A percentile compares a stretch with the other conserved stretches of the same genome.
Conservation (phyloP, 306 rosid genomes). For the Leucaena leucocephala region DNA sequence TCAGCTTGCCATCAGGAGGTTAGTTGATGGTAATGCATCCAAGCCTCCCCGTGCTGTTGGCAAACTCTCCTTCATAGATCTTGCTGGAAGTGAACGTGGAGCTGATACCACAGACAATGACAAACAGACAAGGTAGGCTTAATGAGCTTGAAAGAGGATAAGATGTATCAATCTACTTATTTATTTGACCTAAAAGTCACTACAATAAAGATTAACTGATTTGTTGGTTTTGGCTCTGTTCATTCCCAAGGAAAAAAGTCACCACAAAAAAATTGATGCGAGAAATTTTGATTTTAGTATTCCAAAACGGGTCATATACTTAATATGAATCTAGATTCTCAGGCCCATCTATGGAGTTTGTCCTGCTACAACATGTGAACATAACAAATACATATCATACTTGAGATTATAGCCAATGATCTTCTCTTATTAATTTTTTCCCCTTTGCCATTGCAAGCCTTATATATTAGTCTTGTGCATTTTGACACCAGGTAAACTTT, state of each 20-base stretch:
- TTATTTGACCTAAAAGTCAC: background rate
- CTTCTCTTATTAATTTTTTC: background rate
- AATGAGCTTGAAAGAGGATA: conserved; percentile 25
- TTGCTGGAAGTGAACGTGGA: conserved; percentile 98
- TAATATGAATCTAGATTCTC: background rate
- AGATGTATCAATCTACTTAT: background rate
- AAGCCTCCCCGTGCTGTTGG: conserved; percentile 87
- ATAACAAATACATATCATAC: background rate
- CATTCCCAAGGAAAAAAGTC: background rate
- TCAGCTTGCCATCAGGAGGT: conserved; percentile 84
- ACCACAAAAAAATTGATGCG: background rate
- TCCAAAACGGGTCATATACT: conserved; percentile 1
- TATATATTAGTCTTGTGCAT: background rate
- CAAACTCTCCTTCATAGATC: conserved; percentile 91
- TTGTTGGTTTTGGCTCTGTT: background rate
- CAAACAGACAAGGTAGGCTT: conserved; percentile 77
- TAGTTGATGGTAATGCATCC: conserved; percentile 72
- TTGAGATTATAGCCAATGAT: background rate
- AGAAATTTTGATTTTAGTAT: background rate
- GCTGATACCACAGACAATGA: conserved; percentile 97
- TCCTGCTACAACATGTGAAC: background rate
- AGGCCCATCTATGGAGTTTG: background rate
- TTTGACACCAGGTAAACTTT: background rate
- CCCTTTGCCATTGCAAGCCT: no score
- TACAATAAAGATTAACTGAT: background rate